phyloP scores from a whole-genome alignment of 2,329 filamentous ascomycete species.

The Colletotrichum plurivorum region DNA sequence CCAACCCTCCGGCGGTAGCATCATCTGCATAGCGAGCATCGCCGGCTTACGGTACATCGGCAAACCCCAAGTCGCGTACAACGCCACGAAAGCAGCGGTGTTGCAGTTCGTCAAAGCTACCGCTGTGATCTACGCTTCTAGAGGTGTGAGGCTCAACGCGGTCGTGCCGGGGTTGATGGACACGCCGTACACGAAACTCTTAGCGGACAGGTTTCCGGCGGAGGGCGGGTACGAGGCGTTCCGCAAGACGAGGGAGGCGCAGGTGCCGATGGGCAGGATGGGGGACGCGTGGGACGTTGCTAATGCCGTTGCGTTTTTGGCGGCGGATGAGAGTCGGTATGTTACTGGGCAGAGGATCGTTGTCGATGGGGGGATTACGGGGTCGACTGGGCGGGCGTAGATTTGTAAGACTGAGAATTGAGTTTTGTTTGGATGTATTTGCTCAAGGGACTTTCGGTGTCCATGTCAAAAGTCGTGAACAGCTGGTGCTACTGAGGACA shows the following conservation, averaged over 20 bases:
- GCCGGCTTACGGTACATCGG: constrained; percentile 66
- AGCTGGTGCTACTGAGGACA: too few species aligned
- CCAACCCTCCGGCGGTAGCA: constrained; percentile 55
- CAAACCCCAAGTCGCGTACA: constrained; percentile 67
- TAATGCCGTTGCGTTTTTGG: constrained; percentile 68
- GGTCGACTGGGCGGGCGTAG: constrained; percentile 48
- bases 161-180: constrained; percentile 71
- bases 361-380: constrained; percentile 61
- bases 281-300: constrained; percentile 73
- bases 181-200: constrained; percentile 59
- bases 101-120: constrained; percentile 65
- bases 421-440: background rate
- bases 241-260: constrained; percentile 63
- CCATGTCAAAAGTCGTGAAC: too few species aligned
- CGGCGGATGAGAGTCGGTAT: constrained; percentile 66
- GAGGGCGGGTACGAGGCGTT: constrained; percentile 47
- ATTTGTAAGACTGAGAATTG: background rate
- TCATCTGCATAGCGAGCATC: constrained; percentile 64
- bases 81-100: constrained; percentile 64
- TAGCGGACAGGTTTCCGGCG: constrained; percentile 62
- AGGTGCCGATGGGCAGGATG: constrained; percentile 72
- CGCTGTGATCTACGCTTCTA: constrained; percentile 63
- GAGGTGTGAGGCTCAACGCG: constrained; percentile 65
- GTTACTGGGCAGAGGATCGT: constrained; percentile 71
- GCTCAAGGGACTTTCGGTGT: too few species aligned